Evolutionary conservation across 805 yeast genomes (phyloP), one percentile per base, ranked within the genome.

Genomic region (Lachancea fermentati): DNA sequence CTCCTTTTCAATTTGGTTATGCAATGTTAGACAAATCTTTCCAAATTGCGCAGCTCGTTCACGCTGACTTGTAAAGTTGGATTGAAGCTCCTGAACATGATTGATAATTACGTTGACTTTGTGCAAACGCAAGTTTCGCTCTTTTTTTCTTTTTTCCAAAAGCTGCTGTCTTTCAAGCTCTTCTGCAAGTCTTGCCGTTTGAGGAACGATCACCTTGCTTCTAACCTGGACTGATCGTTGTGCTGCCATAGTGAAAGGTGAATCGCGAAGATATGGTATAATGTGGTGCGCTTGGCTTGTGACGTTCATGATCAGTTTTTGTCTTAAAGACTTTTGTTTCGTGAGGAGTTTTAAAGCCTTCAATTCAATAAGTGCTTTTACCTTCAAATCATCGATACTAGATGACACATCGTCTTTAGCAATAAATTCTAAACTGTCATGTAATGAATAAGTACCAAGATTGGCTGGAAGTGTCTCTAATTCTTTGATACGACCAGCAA

Each of bases 161-260:
- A 73, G 71, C 56, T 81, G 83, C 52, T 81, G 81, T 55, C 79
- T 82, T 53, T 83, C 87, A 43, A 85, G 67, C 55, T 82, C 85
- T 57, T 79, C 82, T 3, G 89, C 88, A 34, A 85, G 65, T 45
- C 81, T 70, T 4, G 86, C 83, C 1, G 94, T 85, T 52, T 82
- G 84, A 14, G 81, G 78, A 22, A 82, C 81, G 44, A 77, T 78
- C 39, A 81, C 73, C 56, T 83, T 85, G 25, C 78, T 78, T 57
- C 86, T 74, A 13, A 82, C 68, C 54, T 79, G 79, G 42, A 77
- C 72, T 0, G 85, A 75, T 55, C 94, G 69, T 52, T 79, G 81
- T 37, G 86, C 85, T 32, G 83, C 79, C 50, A 75, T 67, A 2
- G 81, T 73, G 36, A 74, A 67, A 4, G 85, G 73, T 41, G 76